Conservation (phyloP, 169 alveolate genomes). For the Perkinsus marinus region DNA sequence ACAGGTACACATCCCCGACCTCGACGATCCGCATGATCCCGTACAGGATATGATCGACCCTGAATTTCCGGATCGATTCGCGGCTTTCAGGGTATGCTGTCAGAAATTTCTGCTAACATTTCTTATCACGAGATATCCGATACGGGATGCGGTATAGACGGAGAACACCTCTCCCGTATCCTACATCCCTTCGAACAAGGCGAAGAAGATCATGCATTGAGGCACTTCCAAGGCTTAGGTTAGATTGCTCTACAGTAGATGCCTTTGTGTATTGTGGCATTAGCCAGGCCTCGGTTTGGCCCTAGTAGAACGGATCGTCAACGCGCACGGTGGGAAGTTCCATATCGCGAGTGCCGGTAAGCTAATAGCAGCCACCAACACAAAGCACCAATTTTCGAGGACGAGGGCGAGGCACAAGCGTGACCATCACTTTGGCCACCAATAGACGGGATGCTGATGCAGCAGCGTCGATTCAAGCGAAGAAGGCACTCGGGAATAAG, state of each 20-base stretch:
- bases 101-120: background rate
- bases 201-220: background rate
- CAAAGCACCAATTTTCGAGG: background rate
- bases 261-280: background rate
- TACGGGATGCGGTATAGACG: background rate
- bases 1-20: background rate
- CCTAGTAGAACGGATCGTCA: background rate
- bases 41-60: background rate
- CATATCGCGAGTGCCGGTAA: background rate
- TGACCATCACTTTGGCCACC: background rate
- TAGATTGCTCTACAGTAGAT: background rate
- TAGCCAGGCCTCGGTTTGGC: background rate
- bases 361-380: background rate
- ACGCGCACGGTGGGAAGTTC: background rate
- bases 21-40: background rate
- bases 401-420: background rate
- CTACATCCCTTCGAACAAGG: background rate
- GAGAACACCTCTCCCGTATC: background rate
- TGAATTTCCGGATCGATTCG: background rate
- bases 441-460: background rate
- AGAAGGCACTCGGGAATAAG: background rate
- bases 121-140: background rate
- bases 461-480: background rate
- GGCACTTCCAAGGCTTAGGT: background rate
- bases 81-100: background rate